phyloP scores from a whole-genome alignment of 129 eudicot genomes.

The Oenanthe sinensis region DNA sequence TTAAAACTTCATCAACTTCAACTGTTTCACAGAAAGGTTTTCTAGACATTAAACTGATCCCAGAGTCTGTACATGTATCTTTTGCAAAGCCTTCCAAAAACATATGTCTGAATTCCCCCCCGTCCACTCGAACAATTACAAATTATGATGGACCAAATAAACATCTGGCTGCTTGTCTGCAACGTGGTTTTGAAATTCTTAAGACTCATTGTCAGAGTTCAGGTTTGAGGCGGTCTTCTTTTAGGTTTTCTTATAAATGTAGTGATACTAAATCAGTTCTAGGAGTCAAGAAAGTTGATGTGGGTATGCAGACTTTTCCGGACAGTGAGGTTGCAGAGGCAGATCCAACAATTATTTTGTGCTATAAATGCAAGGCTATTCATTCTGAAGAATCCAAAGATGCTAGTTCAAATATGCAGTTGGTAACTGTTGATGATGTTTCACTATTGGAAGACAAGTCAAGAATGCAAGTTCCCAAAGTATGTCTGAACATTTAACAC shows the following conservation, averaged over 20 bases:
- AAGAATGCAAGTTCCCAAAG: conserved; percentile 71
- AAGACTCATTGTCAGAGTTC: conserved; percentile 44
- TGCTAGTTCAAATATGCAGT: conserved; percentile 39
- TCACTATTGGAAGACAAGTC: conserved; percentile 39
- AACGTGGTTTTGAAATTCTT: conserved; percentile 67
- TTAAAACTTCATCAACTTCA: conserved; percentile 46
- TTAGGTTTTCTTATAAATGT: conserved; percentile 71
- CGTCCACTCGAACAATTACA: conserved; percentile 11
- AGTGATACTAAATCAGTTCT: conserved; percentile 29
- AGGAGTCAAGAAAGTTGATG: conserved; percentile 48
- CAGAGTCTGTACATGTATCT: conserved; percentile 21
- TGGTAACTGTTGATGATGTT: conserved; percentile 50
- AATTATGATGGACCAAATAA: conserved; percentile 37
- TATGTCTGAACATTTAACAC: conserved; percentile 23
- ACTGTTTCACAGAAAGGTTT: conserved; percentile 54
- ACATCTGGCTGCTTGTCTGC: conserved; percentile 69
- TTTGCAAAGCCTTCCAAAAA: conserved; percentile 35
- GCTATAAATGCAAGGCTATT: conserved; percentile 56
- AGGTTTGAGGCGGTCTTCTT: conserved; percentile 52
- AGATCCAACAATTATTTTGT: conserved; percentile 25
- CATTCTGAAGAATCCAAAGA: conserved; percentile 29
- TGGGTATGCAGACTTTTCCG: conserved; percentile 66
- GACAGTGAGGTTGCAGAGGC: conserved; percentile 31
- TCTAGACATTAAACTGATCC: conserved; percentile 10
- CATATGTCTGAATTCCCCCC: conserved; percentile 22